Evolutionary conservation across 768 basidiomycete genomes (phyloP).

Genomic region (Lactifluus rugatus): DNA sequence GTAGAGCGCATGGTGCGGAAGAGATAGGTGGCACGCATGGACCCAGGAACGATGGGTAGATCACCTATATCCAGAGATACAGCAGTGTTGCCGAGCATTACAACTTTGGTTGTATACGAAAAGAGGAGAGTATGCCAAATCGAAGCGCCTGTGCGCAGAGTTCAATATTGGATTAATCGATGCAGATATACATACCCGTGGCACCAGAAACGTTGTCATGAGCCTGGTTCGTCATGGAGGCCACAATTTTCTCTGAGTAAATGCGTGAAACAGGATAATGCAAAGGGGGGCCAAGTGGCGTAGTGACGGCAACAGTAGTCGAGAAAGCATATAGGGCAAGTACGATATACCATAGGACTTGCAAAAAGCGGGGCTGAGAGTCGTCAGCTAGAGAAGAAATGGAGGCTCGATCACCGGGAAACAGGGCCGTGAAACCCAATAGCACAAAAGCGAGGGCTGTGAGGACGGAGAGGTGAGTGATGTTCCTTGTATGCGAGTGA

Average conservation of each 20-base stretch:
- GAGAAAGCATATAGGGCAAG: constrained; percentile 41
- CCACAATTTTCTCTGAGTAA: constrained; percentile 63
- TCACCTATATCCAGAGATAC: constrained; percentile 79
- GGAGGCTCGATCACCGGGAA: constrained; percentile 38
- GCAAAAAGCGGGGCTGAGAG: constrained; percentile 20
- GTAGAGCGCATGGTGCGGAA: constrained; percentile 56
- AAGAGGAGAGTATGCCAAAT: constrained; percentile 63
- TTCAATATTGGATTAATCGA: not conserved
- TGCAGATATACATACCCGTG: constrained; percentile 29
- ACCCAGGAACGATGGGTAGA: constrained; percentile 66
- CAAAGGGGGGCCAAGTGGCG: constrained; percentile 64
- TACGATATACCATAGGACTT: constrained; percentile 42
- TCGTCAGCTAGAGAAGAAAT: constrained; percentile 19
- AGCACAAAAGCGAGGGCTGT: constrained; percentile 39
- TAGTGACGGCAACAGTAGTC: constrained; percentile 35
- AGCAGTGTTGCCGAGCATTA: constrained; percentile 70
- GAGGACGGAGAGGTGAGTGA: constrained; percentile 52
- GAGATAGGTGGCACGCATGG: constrained; percentile 58
- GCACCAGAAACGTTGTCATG: constrained; percentile 67
- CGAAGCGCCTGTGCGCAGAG: constrained; percentile 38
- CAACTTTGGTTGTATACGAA: constrained; percentile 78
- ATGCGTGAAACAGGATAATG: constrained; percentile 66
- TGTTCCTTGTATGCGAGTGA: constrained; percentile 27
- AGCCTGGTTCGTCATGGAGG: constrained; percentile 49
- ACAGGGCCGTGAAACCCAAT: constrained; percentile 41